Evolutionary conservation across 352 stramenopile genomes (phyloP), one percentile per base, ranked within the genome.

Genomic region (Thalassiosira hispida): DNA sequence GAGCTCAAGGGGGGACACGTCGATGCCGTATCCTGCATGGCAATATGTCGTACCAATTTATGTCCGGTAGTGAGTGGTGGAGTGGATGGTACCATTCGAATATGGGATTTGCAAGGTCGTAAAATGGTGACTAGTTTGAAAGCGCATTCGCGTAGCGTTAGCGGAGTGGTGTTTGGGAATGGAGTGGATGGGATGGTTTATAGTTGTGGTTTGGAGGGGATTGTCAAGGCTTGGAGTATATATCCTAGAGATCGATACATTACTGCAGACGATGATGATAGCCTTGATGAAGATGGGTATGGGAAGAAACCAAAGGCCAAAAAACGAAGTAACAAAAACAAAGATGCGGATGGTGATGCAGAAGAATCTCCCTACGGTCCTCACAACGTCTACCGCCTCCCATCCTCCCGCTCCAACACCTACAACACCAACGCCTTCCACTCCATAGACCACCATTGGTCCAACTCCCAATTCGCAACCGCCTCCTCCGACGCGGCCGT

Each of bases 401-500:
- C 73, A 20, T 31, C 42, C 11, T 40, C 46, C 40, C 18, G 69
- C 35, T 56, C 49, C 57, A 72, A 57, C 18, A 20, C 29, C 7
- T 46, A 55, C 49, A 47, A 70, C 35, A 70, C 69, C 31, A 65
- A 62, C 18, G 90, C 81, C 29, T 96, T 97, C 69, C 98, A 97
- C 77, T 97, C 94, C 12, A 97, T 99, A 55, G 97, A 99, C 85
- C 97, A 99, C 89, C 96, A 99, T 78, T 99, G 96, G 96, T 94
- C 82, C 65, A 92, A 98, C 65, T 87, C 93, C 46, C 88, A 96
- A 65, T 98, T 98, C 71, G 94, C 94, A 77, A 87, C 89, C 1
- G 95, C 92, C 3, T 90, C 89, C 89, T 97, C 87, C 1, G 91
- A 94, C 62, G 81, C 91, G 4, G 75, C 86, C 63, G 96, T 99